Evolutionary conservation across 2,329 filamentous ascomycete genomes (phyloP), one percentile per base, ranked within the genome.

Genomic region (Ophiocordyceps australis): DNA sequence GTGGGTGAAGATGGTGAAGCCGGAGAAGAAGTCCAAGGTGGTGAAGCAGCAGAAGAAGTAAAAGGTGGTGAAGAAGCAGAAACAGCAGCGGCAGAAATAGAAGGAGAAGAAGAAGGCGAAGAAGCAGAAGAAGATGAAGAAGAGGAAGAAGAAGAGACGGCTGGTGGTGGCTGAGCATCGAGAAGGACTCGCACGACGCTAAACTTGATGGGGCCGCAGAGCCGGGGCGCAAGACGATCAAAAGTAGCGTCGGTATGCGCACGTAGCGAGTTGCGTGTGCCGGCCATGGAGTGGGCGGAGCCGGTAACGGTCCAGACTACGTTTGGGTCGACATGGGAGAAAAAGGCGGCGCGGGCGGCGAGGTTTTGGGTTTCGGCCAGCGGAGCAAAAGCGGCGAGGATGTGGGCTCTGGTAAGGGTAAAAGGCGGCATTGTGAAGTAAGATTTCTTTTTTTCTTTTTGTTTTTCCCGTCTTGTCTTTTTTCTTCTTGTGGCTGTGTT

Each of bases 301-400:
- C 39, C 38, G 20, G 36, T 31, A 22, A 38, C 37, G 10, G 37
- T 37, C 38, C 39, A 41, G 11, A 26, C 32, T 9, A 40, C 30
- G 22, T 36, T 15, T 22, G 37, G 30, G 14, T 26, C 28, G 20
- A 37, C 20, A 21, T 34, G 25, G 21, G 29, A 29, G 29, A 36
- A 33, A 31, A 41, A 41, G 20, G 20, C 11, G 22, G 22, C 20
- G 27, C 38, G 38, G 14, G 20, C 15, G 13, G 30, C 14, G 7
- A 22, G 12, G 30, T 39, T 23, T 3, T 24, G 9, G 7, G 32
- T 38, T 20, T 37, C 31, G 25, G 22, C 29, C 11, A 41, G 38
- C 17, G 32, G 36, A 10, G 32, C 20, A 17, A 38, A 38, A 18
- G 33, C 32, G 11, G 14, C 15, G 27, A 32, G 32, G 29, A 42